Evolutionary conservation across 2,329 filamentous ascomycete species (phyloP), one percentile per base, ranked within the genome.

Genomic region (Botrytis byssoidea): DNA sequence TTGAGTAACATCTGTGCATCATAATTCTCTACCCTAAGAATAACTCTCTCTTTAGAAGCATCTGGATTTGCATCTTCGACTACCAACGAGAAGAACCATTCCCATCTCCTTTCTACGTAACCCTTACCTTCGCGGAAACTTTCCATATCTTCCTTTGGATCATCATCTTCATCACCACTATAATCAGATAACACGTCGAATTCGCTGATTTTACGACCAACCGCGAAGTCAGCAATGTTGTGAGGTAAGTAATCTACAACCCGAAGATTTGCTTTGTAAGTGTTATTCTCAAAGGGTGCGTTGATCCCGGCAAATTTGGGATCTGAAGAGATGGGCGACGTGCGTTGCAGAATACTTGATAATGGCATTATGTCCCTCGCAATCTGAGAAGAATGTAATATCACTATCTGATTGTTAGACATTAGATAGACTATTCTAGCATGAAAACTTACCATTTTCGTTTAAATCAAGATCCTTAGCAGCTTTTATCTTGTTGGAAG

Each of bases 51-150:
- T 22, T 84, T 86, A 22, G 40, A 72, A 46, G 77, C 76, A 61
- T 78, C 81, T 7, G 83, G 80, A 46, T 83, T 81, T 0, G 88
- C 90, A 76, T 95, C 93, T 82, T 97, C 92, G 1, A 98, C 88
- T 20, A 92, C 85, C 37, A 98, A 85, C 35, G 88, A 89, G 82
- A 98, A 98, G 22, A 88, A 87, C 95, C 95, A 98, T 81, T 96
- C 90, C 92, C 93, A 97, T 12, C 73, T 75, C 48, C 77, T 77
- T 46, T 76, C 71, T 2, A 66, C 18, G 60, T 77, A 77, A 2
- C 78, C 76, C 55, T 77, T 76, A 12, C 77, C 78, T 40, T 60
- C 74, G 29, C 61, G 73, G 40, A 74, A 80, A 4, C 69, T 68
- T 20, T 74, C 63, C 65, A 75, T 71, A 51, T 77, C 74, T 46